Percentiles rank a stretch among this genome's conserved stretches.
phyloP scores from a whole-genome alignment of 441 rosid species.

The Eutrema salsugineum region DNA sequence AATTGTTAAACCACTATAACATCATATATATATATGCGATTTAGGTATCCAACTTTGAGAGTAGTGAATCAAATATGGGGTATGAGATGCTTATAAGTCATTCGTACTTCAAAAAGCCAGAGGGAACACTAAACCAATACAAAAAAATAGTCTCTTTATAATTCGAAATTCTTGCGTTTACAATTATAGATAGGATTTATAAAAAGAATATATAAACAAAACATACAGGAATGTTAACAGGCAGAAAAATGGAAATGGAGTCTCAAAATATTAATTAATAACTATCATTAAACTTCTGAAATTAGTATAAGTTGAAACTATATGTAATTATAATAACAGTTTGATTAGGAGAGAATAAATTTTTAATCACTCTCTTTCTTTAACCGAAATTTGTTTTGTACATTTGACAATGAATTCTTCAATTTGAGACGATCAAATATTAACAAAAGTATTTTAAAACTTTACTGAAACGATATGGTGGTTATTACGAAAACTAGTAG shows the following conservation, averaged over 20 bases:
- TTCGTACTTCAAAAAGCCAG: no score
- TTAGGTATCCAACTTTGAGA: background rate
- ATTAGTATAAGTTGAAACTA: background rate
- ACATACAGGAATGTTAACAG: no score
- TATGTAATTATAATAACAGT: background rate
- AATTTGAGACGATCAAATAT: background rate
- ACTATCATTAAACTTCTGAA: no score
- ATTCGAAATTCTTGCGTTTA: no score
- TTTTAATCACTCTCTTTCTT: background rate
- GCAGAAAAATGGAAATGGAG: no score
- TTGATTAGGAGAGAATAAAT: background rate
- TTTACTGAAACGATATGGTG: conserved; percentile 2
- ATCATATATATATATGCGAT: background rate
- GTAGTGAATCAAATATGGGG: background rate
- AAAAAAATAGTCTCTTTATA: no score
- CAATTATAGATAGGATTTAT: no score
- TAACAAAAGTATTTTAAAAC: background rate
- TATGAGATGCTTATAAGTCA: no score
- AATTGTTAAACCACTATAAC: background rate
- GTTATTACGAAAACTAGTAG: conserved; percentile 3
- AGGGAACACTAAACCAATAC: no score
- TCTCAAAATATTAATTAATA: no score
- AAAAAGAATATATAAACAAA: no score
- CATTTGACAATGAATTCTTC: background rate
- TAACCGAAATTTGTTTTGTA: background rate